These are phyloP conservation scores for Plasmopara muralis DNA, from an alignment of 352 stramenopile species.

Conservation along the genomic window DNA sequence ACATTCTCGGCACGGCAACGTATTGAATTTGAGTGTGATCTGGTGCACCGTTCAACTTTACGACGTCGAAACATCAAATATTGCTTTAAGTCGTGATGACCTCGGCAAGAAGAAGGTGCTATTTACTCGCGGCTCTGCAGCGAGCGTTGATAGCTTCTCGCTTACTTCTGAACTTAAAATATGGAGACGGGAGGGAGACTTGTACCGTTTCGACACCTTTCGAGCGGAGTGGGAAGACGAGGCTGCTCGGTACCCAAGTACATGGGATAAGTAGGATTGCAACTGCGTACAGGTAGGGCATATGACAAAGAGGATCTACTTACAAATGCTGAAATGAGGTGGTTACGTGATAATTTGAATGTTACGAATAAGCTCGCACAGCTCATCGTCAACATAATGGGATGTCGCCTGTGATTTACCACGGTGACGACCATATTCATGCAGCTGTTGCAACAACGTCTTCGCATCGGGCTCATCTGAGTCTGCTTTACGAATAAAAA, in stretches of 20 bases:
- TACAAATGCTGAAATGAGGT: conserved; percentile 13
- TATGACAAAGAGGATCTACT: conserved; percentile 13
- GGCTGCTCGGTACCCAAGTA: conserved; percentile 43
- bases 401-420: conserved; percentile 22
- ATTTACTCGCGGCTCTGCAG: conserved; percentile 21
- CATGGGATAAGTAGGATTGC: conserved; percentile 37
- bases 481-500: conserved; percentile 43
- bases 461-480: conserved; percentile 22
- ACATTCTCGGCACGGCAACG: conserved; percentile 41
- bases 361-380: conserved; percentile 47
- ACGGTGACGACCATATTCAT: conserved; percentile 27
- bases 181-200: conserved; percentile 41
- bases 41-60: conserved; percentile 79
- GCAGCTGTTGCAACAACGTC: conserved; percentile 29
- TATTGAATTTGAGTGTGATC: conserved; percentile 62
- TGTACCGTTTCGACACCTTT: conserved; percentile 78
- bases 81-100: conserved; percentile 15
- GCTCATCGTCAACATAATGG: conserved; percentile 38
- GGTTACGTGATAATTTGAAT: conserved; percentile 38
- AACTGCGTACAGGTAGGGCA: background rate
- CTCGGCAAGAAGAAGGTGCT: conserved; percentile 22
- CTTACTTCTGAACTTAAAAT: conserved; percentile 62
- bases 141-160: conserved; percentile 21
- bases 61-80: conserved; percentile 28
- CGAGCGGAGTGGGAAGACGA: conserved; percentile 68